Evolutionary conservation across 345 rosid species (phyloP).

Genomic region (Balakata baccata): DNA sequence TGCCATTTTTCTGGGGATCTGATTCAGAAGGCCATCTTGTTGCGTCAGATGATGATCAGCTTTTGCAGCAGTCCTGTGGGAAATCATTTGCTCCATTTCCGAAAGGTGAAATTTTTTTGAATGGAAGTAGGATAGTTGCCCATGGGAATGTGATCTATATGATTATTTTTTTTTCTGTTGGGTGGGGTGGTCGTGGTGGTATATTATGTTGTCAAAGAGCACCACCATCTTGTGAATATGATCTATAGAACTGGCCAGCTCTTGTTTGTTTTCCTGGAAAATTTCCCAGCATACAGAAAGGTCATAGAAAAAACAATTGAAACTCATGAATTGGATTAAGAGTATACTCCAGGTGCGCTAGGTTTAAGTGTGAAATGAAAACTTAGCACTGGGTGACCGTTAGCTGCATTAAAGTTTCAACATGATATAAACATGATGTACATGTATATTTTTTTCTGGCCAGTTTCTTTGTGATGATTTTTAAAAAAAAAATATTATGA

Average conservation of each 20-base stretch:
- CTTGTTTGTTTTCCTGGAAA: neutral
- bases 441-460: neutral
- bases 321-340: neutral
- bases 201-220: neutral
- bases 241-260: neutral
- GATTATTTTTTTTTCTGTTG: neutral
- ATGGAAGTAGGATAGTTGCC: neutral
- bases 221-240: neutral
- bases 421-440: neutral
- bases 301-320: neutral
- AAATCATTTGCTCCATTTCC: slow-evolving; percentile 95
- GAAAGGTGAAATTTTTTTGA: slow-evolving; percentile 50
- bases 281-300: neutral
- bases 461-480: neutral
- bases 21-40: slow-evolving; percentile 80
- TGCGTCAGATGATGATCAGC: slow-evolving; percentile 63
- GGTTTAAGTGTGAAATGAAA: neutral
- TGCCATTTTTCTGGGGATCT: slow-evolving; percentile 83
- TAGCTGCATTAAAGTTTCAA: neutral
- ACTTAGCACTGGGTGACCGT: neutral
- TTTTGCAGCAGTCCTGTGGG: slow-evolving; percentile 78
- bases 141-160: neutral
- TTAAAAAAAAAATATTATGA: neutral
- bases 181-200: neutral
- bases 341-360: neutral